These are phyloP conservation scores for Artemisia tridentata DNA, from an alignment of 129 eudicot species.

Conservation along the genomic window DNA sequence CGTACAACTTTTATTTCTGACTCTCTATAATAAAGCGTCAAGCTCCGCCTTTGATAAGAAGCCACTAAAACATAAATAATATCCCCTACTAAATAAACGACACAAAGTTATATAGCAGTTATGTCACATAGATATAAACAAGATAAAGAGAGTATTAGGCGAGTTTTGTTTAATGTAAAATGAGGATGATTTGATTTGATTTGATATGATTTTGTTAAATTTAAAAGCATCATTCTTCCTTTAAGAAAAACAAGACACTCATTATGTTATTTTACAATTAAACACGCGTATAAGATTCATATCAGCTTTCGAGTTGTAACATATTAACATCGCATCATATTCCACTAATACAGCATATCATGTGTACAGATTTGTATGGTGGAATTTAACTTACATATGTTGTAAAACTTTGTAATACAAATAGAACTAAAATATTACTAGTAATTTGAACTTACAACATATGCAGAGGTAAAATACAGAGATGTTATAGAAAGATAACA, in stretches of 20 bases:
- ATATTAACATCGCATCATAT: background rate
- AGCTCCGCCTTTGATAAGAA: no score
- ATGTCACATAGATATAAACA: background rate
- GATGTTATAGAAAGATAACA: no score
- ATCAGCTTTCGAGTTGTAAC: conserved; percentile 14
- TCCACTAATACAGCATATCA: background rate
- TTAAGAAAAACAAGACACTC: background rate
- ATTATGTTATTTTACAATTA: background rate
- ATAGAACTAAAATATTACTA: background rate
- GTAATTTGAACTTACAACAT: background rate
- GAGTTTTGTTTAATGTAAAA: background rate
- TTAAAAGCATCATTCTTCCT: background rate
- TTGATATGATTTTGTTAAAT: background rate
- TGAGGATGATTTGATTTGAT: background rate
- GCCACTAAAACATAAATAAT: no score
- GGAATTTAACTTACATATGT: background rate
- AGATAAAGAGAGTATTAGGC: no score
- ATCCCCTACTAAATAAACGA: no score
- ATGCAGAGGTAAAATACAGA: no score
- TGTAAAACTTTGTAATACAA: background rate
- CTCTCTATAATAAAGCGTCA: no score
- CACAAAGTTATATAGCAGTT: no score
- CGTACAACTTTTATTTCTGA: no score
- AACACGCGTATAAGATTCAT: conserved; percentile 12
- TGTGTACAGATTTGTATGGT: no score